These are phyloP conservation scores for Primulina huaijiensis DNA, from an alignment of 257 asterid species.

Conservation along the genomic window DNA sequence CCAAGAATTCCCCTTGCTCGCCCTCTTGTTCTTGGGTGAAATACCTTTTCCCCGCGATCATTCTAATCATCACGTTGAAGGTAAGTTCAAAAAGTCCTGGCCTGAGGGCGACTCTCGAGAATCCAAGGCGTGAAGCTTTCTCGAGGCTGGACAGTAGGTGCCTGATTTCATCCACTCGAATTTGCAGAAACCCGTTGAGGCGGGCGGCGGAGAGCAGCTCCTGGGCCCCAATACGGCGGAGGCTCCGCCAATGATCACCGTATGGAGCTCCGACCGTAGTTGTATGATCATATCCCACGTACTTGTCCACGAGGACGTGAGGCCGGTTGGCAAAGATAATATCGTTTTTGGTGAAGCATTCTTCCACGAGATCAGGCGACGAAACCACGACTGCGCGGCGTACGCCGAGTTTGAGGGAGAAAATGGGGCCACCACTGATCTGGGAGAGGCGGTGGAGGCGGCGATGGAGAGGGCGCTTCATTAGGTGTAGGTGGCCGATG, in stretches of 20 bases:
- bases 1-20: conserved; percentile 16
- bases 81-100: conserved; percentile 23
- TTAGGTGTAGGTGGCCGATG: conserved; percentile 43
- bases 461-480: conserved; percentile 34
- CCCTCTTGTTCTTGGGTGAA: conserved; percentile 2
- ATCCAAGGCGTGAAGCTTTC: background rate
- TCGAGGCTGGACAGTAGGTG: conserved; percentile 15
- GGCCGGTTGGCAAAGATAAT: conserved; percentile 32
- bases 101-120: conserved; percentile 15
- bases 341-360: conserved; percentile 41
- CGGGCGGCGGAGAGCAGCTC: conserved; percentile 35
- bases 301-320: conserved; percentile 3
- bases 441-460: conserved; percentile 28
- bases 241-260: conserved; percentile 34
- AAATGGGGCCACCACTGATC: conserved; percentile 31
- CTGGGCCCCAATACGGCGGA: conserved; percentile 31
- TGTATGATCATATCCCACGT: conserved; percentile 33
- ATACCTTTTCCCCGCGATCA: conserved; percentile 36
- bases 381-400: conserved; percentile 39
- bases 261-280: conserved; percentile 27
- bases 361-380: conserved; percentile 28
- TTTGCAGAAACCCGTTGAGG: conserved; percentile 16
- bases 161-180: conserved; percentile 27
- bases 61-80: conserved; percentile 30
- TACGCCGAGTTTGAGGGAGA: conserved; percentile 34